These are phyloP conservation scores for Thalassiosira oceanica DNA, from an alignment of 352 stramenopile genomes.

Conservation along the genomic window DNA sequence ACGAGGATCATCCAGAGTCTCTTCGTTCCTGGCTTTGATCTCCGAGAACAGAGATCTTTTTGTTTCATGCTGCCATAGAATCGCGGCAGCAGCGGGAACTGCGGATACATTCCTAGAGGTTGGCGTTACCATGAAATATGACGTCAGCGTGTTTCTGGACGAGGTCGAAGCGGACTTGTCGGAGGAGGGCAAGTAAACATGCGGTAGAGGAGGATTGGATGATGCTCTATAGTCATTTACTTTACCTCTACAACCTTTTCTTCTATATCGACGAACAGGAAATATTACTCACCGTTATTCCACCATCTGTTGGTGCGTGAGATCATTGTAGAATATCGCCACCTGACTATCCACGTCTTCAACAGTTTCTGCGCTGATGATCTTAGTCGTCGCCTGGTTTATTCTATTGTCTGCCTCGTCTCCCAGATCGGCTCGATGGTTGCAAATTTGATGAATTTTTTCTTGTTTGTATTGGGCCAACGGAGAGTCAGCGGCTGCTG, in stretches of 20 bases:
- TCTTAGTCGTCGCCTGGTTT: slow-evolving; percentile 22
- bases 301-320: slow-evolving; percentile 13
- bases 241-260: not conserved
- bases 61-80: slow-evolving; percentile 36
- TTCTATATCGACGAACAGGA: not conserved
- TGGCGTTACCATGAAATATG: slow-evolving; percentile 26
- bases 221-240: not conserved
- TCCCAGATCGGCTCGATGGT: slow-evolving; percentile 16
- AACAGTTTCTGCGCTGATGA: slow-evolving; percentile 9
- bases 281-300: slow-evolving; percentile 1
- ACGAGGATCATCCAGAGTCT: slow-evolving; percentile 6
- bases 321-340: slow-evolving; percentile 15
- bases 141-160: slow-evolving; percentile 20
- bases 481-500: not conserved
- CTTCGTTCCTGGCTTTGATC: slow-evolving; percentile 19
- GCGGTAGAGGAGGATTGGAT: not conserved
- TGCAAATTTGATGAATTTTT: slow-evolving; percentile 18
- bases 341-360: slow-evolving; percentile 18
- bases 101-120: slow-evolving; percentile 3
- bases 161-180: slow-evolving; percentile 6
- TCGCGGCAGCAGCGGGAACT: slow-evolving; percentile 1
- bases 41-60: slow-evolving; percentile 31
- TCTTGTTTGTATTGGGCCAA: slow-evolving; percentile 21
- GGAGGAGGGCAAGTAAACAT: not conserved
- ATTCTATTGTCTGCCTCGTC: slow-evolving; percentile 19